Base-by-base conservation (phyloP, 2,329 filamentous ascomycete species). In the Colletotrichum tropicale region DNA sequence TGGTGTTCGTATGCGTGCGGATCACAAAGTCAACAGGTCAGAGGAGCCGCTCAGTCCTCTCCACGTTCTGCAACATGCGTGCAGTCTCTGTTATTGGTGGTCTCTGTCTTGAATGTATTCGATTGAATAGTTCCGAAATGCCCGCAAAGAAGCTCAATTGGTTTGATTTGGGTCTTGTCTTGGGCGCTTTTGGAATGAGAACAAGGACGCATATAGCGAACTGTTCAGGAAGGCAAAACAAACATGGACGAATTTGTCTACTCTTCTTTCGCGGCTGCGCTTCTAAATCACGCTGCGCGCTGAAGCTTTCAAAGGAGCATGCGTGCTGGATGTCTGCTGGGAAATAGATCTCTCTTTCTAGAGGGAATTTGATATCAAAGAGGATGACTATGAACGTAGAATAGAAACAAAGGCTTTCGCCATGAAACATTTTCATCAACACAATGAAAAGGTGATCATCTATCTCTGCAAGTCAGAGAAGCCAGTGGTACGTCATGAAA, bases 351-450 rank as follows among this genome's bases (percentile, higher is more conserved):
- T n/a, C 18, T 48, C 38, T 10, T 48, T 48, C 9, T 0, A 48
- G 3, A n/a, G 0, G 9, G 38, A 0, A 48, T 48, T 0, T 1
- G 4, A 3, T 48, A 48, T 4, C 5, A n/a, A 48, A 48, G 18
- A 0, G 38, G 2, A 48, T n/a, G 38, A 12, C 9, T 0, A 48
- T 7, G 5, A 48, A n/a, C 1, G 2, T 5, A 36, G 34, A 15
- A 36, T 36, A 36, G 6, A 36, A 36, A 1, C 7, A 0, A 43
- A 43, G 0, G 8, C 18, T n/a, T 43, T 43, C 16, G 36, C 8
- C 0, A 43, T 18, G 8, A 2, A 18, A 43, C 0, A 18, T 43
- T 1, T 0, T 43, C 15, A 36, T 16, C 6, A 43, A 0, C 1
- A 43, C 36, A 43, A 43, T 43, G 36, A 9, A 2, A 18, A 9